These are phyloP conservation scores for Aristolochia californica DNA, from an alignment of 164 flowering plant species.

Conservation along the genomic window DNA sequence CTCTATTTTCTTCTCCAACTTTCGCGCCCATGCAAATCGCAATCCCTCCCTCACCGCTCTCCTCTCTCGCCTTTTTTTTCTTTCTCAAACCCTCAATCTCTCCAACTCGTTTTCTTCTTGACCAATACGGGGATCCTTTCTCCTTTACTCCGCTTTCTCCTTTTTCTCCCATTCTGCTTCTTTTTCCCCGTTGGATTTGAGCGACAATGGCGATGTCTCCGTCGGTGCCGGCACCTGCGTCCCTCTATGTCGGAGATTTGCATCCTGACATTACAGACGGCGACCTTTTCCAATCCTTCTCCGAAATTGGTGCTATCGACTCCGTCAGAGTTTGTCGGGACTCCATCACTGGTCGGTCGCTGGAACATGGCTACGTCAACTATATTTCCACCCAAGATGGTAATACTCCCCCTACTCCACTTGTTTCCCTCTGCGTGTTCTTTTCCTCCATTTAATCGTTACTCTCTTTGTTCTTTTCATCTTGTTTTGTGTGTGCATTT, in stretches of 20 bases:
- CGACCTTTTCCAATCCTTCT: conserved; percentile 39
- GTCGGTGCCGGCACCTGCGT: conserved; percentile 29
- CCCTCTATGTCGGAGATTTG: conserved; percentile 84
- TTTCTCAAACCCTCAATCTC: no score
- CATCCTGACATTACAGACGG: conserved; percentile 54
- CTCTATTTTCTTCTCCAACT: no score
- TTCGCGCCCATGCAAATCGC: conserved; percentile 15
- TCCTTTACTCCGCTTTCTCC: no score
- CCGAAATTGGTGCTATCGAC: conserved; percentile 26
- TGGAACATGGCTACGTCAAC: conserved; percentile 81
- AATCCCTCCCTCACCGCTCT: not conserved
- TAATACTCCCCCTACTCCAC: not conserved
- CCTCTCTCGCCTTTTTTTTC: not conserved
- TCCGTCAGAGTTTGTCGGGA: conserved; percentile 80
- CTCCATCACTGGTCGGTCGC: conserved; percentile 45
- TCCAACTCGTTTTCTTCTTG: no score
- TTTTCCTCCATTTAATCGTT: not conserved
- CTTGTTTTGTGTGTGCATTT: no score
- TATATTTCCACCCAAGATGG: conserved; percentile 24
- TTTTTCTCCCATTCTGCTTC: not conserved
- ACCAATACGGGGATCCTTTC: no score
- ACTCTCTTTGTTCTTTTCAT: no score
- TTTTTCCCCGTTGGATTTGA: not conserved
- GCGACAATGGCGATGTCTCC: conserved; percentile 29
- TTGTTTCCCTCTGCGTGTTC: not conserved